These are phyloP conservation scores for Croton laevigatus DNA, from an alignment of 441 rosid genomes.

Conservation along the genomic window DNA sequence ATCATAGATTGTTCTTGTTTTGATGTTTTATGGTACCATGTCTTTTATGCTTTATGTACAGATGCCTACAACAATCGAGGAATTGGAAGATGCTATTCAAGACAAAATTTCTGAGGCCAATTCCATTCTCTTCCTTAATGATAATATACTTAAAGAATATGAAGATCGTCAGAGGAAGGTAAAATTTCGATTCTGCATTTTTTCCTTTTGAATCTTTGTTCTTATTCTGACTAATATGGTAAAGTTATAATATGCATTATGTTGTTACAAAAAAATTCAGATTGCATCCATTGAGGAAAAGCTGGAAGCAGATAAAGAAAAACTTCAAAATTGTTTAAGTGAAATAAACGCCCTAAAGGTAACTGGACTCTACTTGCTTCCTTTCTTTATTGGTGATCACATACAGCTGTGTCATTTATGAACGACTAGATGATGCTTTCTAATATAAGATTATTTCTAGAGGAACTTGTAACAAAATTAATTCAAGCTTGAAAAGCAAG, in stretches of 20 bases:
- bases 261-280: slow-evolving; percentile 32
- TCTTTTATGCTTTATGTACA: slow-evolving; percentile 27
- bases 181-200: slow-evolving; percentile 17
- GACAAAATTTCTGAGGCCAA: slow-evolving; percentile 81
- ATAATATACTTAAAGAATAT: slow-evolving; percentile 77
- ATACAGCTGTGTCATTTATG: not conserved
- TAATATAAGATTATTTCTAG: too few relatives aligned
- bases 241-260: slow-evolving; percentile 11
- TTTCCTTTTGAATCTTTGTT: not conserved
- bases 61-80: slow-evolving; percentile 95
- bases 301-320: slow-evolving; percentile 66
- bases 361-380: slow-evolving; percentile 22
- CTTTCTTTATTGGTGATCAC: not conserved
- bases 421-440: not conserved
- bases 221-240: slow-evolving; percentile 6
- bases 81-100: slow-evolving; percentile 87
- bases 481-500: not conserved
- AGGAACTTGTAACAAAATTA: not conserved
- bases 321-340: slow-evolving; percentile 48
- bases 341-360: slow-evolving; percentile 79
- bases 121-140: slow-evolving; percentile 78
- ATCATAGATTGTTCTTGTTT: not conserved
- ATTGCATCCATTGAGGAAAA: slow-evolving; percentile 50
- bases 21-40: not conserved
- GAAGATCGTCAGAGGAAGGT: slow-evolving; percentile 74